Evolutionary conservation across 768 basidiomycete species (phyloP), one percentile per base, ranked within the genome.

Genomic region (Termitomyces sp.): DNA sequence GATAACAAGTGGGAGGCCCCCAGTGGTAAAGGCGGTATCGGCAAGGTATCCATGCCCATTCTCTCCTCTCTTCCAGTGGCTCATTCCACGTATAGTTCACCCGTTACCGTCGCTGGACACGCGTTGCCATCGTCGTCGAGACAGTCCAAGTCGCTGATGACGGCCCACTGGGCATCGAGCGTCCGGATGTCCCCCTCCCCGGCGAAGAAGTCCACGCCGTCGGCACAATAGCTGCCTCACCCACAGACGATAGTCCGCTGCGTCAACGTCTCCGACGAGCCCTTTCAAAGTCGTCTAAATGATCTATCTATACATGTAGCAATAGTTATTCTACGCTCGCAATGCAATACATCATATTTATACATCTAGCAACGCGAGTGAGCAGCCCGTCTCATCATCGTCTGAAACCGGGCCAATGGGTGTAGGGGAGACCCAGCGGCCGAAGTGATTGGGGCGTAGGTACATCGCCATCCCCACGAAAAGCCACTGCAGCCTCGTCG

Each of bases 1-100:
- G 94, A 95, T 63, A 98, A 98, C 69, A 96, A 97, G 68, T 98
- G 94, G 94, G 94, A 97, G 66, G 79, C 74, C 19, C 76, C 80
- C 45, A 85, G 83, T 53, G 75, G 75, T 54, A 88, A 86, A 62
- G 91, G 91, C 48, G 91, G 92, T 6, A 81, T 95, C 73, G 89
- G 94, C 68, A 94, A 94, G 76, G 86, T 86, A 42, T 9, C 26
- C 23, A 50, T 17, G 21, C 15, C 8, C 14, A 21, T 11, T 1
- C 43, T 33, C 31, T 9, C 31, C 19, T 43, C 28, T 64, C 26
- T 26, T 31, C 31, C 26, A 10, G 8, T 37, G 26, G 11, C 35
- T 63, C 8, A 53, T 17, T 31, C 5, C 5, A 52, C 37, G 50
- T 30, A 23, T 64, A 91, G 86, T 95, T 90, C 68, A 96, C 94